Percentiles rank a stretch among this genome's conserved stretches.
Evolutionary conservation across 1,139 yeast species (phyloP).

Genomic region (Citeromyces siamensis): DNA sequence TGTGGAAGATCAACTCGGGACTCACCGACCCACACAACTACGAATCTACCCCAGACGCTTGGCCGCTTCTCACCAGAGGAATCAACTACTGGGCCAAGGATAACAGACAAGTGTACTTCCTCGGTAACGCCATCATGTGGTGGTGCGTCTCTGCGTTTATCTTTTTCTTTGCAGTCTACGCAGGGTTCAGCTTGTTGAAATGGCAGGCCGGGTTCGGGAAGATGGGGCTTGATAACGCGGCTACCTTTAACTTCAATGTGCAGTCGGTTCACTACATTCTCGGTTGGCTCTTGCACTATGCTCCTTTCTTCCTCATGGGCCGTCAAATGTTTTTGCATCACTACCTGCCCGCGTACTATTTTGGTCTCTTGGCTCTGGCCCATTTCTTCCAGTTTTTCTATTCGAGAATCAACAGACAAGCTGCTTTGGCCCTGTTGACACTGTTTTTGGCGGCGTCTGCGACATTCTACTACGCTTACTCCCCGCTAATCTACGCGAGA

Average conservation of each 20-base stretch:
- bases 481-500: conserved; percentile 70
- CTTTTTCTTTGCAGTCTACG: conserved; percentile 39
- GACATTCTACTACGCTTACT: conserved; percentile 47
- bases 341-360: conserved; percentile 49
- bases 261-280: conserved; percentile 55
- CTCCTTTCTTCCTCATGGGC: conserved; percentile 39
- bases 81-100: conserved; percentile 88
- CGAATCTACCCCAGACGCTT: conserved; percentile 78
- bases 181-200: conserved; percentile 42
- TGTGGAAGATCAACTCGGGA: conserved; percentile 89
- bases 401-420: conserved; percentile 29
- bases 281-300: conserved; percentile 48
- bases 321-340: conserved; percentile 45
- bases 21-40: conserved; percentile 76
- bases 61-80: conserved; percentile 89
- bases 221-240: conserved; percentile 8
- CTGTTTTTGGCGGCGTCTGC: conserved; percentile 37
- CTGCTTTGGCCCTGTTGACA: conserved; percentile 30
- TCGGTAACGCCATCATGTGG: conserved; percentile 91
- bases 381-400: conserved; percentile 67
- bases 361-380: conserved; percentile 56
- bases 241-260: conserved; percentile 57
- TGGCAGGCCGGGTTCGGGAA: conserved; percentile 60
- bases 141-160: conserved; percentile 64
- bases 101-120: conserved; percentile 66